Evolutionary conservation across 176 grass and related monocot species (phyloP).

Genomic region (Musa troglodytarum): DNA sequence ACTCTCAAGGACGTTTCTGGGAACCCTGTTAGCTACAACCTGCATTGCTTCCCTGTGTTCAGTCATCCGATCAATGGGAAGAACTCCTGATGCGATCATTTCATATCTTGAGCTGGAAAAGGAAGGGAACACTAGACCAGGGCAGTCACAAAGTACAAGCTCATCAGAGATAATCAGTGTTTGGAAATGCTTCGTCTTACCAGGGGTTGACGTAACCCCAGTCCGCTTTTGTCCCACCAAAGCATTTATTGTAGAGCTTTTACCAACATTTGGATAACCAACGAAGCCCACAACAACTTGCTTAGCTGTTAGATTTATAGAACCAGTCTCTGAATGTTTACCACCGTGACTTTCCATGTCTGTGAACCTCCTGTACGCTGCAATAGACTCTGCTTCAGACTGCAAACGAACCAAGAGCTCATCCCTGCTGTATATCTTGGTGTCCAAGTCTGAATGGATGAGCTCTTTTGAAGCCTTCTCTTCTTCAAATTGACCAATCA

Average conservation of each 20-base stretch:
- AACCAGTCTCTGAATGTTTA: conserved; percentile 36
- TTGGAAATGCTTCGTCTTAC: conserved; percentile 97
- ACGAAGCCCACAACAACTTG: conserved; percentile 91
- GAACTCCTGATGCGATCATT: conserved; percentile 88
- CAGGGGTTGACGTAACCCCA: conserved; percentile 85
- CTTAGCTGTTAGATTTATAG: conserved; percentile 25
- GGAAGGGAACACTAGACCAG: conserved; percentile 90
- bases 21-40: conserved; percentile 67
- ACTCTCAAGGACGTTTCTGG: conserved; percentile 39
- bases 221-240: conserved; percentile 79
- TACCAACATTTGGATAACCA: conserved; percentile 97
- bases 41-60: conserved; percentile 73
- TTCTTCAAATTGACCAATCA: conserved; percentile 32
- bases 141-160: conserved; percentile 79
- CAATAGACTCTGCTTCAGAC: conserved; percentile 69
- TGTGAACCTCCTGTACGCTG: conserved; percentile 25
- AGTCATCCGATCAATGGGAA: conserved; percentile 80
- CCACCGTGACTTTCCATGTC: conserved; percentile 9
- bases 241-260: conserved; percentile 96
- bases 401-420: conserved; percentile 73
- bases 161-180: conserved; percentile 86
- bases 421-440: conserved; percentile 67
- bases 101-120: conserved; percentile 93
- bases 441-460: conserved; percentile 39
- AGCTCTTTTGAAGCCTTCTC: conserved; percentile 5